Base-by-base conservation (phyloP, 257 asterid species). In the Agastache rugosa region DNA sequence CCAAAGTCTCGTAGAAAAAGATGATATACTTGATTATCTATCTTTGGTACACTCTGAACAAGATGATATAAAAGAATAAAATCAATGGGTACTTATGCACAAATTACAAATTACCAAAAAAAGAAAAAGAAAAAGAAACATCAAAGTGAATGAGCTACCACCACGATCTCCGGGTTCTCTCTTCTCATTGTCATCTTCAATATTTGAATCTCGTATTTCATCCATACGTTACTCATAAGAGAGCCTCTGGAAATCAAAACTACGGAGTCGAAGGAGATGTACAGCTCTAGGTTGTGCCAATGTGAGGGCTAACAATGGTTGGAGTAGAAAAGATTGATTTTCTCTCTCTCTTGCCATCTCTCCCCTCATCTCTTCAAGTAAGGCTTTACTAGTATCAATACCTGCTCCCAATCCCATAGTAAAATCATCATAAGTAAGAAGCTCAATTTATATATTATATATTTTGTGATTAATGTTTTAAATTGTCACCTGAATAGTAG, bases 401-500 rank as follows among this genome's bases (percentile, higher is more conserved):
- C 97, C 97, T 91, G 87, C 51, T 31, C 68, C 77, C 11, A 16
- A 1, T n/a, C 34, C 31, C 62, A 55, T 55, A 20, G 7, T 55
- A 20, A 55, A 11, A 55, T 10, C 8, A 11, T 12, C 1, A 23
- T 51, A n/a, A n/a, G 8, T 17, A 19, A 51, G 25, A 51, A 5
- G 3, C 56, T 50, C 17, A 50, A 50, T 50, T 14, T 0, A 47
- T 47, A 39, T 39, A 5, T 17, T 16, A n/a, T 35, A 37, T 2
- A 62, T 55, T 4, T 15, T 15, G 25, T 51, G 2, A 17, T 1
- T 17, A 16, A 7, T 29, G 20, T 60, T 29, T 58, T 31, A 3
- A 6, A 17, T 42, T 55, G 71, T 61, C 44, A 89, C 97, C 96
- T 77, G 97, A 87, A 59, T 87, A 89, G 78, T 92, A 88, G 48